Conservation (phyloP, 176 grass and related monocot genomes). For the Dactylis glomerata region DNA sequence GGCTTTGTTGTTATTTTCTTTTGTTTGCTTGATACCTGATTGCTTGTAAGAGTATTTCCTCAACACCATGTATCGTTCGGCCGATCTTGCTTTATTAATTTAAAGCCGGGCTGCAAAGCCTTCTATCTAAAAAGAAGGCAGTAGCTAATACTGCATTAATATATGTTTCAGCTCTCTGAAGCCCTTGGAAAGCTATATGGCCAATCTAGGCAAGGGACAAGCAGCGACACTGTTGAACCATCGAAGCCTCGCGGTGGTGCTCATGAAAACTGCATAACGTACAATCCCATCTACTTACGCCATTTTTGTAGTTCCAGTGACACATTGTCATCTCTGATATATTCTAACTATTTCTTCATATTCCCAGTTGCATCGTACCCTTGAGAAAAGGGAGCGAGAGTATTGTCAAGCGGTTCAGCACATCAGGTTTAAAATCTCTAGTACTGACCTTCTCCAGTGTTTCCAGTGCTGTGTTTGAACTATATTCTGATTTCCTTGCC, state of each 20-base stretch:
- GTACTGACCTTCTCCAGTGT: neutral
- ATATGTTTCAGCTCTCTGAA: constrained; percentile 83
- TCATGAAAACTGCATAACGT: constrained; percentile 99
- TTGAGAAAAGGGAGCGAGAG: constrained; percentile 49
- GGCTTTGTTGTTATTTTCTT: neutral
- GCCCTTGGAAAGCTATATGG: constrained; percentile 95
- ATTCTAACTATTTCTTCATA: neutral
- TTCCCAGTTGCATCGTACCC: constrained; percentile 69
- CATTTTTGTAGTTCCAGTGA: neutral
- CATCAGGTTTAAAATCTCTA: constrained; percentile 61
- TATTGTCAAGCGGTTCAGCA: constrained; percentile 73
- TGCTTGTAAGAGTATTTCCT: too few relatives aligned
- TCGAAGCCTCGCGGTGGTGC: constrained; percentile 73
- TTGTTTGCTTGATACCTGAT: too few relatives aligned
- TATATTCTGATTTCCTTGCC: constrained; percentile 24
- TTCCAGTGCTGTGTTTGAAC: neutral
- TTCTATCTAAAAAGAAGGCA: too few relatives aligned
- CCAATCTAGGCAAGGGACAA: constrained; percentile 73
- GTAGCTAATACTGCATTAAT: neutral
- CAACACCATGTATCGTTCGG: too few relatives aligned
- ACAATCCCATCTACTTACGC: neutral
- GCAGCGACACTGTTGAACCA: constrained; percentile 68
- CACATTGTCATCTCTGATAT: neutral
- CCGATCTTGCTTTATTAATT: too few relatives aligned
- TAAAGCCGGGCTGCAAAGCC: too few relatives aligned